A percentile compares a stretch with the other conserved stretches of the same genome.
Evolutionary conservation across 23 red algal species (phyloP).

Genomic region (Gracilaria caudata): DNA sequence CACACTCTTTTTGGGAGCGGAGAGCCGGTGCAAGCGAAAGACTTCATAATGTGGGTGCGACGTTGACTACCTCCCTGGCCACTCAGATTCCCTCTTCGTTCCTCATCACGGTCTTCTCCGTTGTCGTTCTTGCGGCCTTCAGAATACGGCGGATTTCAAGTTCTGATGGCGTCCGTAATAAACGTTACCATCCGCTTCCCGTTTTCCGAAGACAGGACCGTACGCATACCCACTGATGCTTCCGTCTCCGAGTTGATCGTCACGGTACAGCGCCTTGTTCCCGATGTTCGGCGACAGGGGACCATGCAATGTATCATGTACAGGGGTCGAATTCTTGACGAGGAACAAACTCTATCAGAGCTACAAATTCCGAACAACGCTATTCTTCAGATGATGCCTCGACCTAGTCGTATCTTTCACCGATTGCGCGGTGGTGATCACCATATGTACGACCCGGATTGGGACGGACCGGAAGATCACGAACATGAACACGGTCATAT

Average conservation of each 20-base stretch:
- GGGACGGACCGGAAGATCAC: conserved; percentile 1
- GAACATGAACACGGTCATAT: conserved; percentile 29
- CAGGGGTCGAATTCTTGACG: conserved; percentile 1
- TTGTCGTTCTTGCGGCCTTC: neutral
- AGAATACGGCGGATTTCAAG: neutral
- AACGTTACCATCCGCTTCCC: conserved; percentile 21
- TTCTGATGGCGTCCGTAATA: neutral
- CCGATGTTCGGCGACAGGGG: neutral
- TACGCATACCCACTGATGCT: neutral
- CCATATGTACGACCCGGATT: neutral
- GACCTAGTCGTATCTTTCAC: neutral
- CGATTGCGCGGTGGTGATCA: neutral
- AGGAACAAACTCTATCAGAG: neutral
- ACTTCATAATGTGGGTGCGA: too few relatives aligned
- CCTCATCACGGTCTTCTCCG: too few relatives aligned
- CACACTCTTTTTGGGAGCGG: too few relatives aligned
- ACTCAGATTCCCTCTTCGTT: too few relatives aligned
- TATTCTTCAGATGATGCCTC: conserved; percentile 21
- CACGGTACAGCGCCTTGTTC: neutral
- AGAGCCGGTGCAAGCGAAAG: too few relatives aligned
- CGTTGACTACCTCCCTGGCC: too few relatives aligned
- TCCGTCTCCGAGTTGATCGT: conserved; percentile 3
- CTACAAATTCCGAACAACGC: neutral
- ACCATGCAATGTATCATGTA: conserved; percentile 14
- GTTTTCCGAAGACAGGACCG: neutral